Base-by-base conservation (phyloP, 306 rosid species). In the Prosopis cineraria region DNA sequence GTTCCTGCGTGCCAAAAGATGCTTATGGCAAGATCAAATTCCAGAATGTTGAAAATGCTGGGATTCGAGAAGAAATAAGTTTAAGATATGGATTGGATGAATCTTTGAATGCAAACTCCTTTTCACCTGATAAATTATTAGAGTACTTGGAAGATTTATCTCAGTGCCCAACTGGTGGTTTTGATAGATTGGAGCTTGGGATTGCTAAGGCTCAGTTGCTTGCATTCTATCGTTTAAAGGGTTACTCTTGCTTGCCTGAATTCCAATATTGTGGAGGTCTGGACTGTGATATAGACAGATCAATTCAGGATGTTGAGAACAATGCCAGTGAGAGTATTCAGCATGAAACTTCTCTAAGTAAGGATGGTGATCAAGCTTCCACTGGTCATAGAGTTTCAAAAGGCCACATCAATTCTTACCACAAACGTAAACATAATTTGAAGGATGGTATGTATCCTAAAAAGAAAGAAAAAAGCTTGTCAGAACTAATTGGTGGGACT, bases 191-290 rank as follows among this genome's bases (percentile, higher is more conserved):
- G 86, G 98, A 88, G 73, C 89, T 91, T 74, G 91, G 62, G 76
- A 78, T 89, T 62, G 97, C 98, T 29, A 93, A 86, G 90, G 97
- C 98, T 76, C 98, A 91, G 83, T 73, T 95, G 87, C 81, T 82
- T 69, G 88, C 98, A 75, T 91, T 89, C 78, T 70, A 81, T 77
- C 96, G 90, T 47, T 80, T 91, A 30, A 89, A 85, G 85, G 98
- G 98, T 75, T 90, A 83, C 80, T 56, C 82, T 74, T 78, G 86
- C 85, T 85, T 95, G 87, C 90, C 98, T 29, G 95, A 92, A 81
- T 77, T 94, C 74, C 91, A 89, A 71, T 53, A 81, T 85, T 87
- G 86, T 79, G 97, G 86, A 82, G 86, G 78, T 22, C 79, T 86
- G 88, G 97, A 87, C 72, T 82, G 83, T 79, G 89, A 90, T 44